Conservation (phyloP, 2,329 filamentous ascomycete species). For the Xylariaceae sp. region DNA sequence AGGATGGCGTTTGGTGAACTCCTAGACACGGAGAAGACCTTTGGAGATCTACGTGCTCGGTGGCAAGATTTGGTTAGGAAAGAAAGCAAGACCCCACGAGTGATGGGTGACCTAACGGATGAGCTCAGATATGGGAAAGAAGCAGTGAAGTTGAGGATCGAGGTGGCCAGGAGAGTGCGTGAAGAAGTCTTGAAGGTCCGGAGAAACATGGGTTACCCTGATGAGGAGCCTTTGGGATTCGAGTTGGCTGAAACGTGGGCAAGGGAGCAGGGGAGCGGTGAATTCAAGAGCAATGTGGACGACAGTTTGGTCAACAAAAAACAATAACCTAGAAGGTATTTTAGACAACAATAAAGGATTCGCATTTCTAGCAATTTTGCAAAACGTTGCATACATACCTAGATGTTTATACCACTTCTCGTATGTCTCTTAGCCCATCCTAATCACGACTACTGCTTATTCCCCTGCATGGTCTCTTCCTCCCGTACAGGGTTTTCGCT, state of each 20-base stretch:
- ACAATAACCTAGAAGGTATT: conserved; percentile 23
- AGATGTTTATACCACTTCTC: neutral
- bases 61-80: conserved; percentile 71
- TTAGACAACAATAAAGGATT: neutral
- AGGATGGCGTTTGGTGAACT: conserved; percentile 79
- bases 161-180: conserved; percentile 79
- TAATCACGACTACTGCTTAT: no score
- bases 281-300: conserved; percentile 60
- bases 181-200: conserved; percentile 82
- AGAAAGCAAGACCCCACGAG: conserved; percentile 28
- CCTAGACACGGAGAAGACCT: conserved; percentile 73
- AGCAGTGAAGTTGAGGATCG: conserved; percentile 75
- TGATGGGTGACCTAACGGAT: conserved; percentile 67
- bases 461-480: no score
- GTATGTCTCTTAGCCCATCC: no score
- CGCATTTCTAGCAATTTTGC: neutral
- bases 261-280: conserved; percentile 53
- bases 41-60: conserved; percentile 75
- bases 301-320: conserved; percentile 53
- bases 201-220: conserved; percentile 71
- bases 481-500: no score
- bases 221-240: conserved; percentile 69
- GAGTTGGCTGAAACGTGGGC: conserved; percentile 83
- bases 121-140: conserved; percentile 75
- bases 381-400: neutral